Base-by-base conservation (phyloP, 192 early-diverging fungal species). In the Coemansia sp. region DNA sequence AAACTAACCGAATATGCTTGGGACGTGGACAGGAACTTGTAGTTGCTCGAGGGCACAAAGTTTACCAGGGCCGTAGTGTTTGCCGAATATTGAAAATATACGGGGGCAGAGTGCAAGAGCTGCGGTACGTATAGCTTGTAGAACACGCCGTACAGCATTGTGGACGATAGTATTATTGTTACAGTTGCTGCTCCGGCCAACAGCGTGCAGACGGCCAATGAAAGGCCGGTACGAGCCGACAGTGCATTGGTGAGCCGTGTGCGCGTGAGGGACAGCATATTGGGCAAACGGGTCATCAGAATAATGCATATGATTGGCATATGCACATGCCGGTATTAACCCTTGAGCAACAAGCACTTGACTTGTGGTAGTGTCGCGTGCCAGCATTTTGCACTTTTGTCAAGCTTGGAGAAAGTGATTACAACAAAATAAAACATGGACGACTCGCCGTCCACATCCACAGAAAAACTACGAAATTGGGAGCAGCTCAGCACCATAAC, bases 101-200 rank as follows among this genome's bases (percentile, higher is more conserved):
- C 84, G 5, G 87, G 82, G 12, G 86, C 67, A 11, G 77, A 53
- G 43, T 83, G 81, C 45, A 81, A 54, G 1, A 85, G 85, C 22
- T 77, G 84, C 10, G 89, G 89, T 26, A 90, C 85, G 64, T 88
- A 89, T 6, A 84, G 65, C 10, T 57, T 59, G 81, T 88, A 90
- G 73, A 88, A 87, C 31, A 83, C 47, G 31, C 58, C 74, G 67
- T 90, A 88, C 8, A 84, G 72, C 26, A 43, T 21, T 3, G 65
- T 39, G 2, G 80, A 73, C 7, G 80, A 74, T 19, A 77, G 2
- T 0, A 74, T 26, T 9, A 71, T 57, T 3, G 51, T 38, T 2
- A 19, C 16, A 2, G 74, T 19, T 6, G 75, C 75, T 25, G 54
- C 51, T 2, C n/a, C 29, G 5, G 55, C 75, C 29, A 82, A 65